Evolutionary conservation across 345 rosid species (phyloP).

Genomic region (Citrus cavaleriei): DNA sequence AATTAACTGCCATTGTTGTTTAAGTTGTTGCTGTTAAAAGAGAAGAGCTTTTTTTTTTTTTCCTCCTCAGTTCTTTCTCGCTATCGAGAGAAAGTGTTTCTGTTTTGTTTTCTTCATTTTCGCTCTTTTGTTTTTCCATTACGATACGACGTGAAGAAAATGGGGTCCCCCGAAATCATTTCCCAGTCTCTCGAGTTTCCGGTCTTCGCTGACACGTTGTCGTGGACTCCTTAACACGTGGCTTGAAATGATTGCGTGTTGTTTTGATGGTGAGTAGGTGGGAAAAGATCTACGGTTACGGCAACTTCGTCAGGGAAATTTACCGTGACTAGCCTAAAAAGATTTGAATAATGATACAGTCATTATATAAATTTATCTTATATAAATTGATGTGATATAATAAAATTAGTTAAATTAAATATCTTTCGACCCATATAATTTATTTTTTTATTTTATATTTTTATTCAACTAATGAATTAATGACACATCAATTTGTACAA

Average conservation of each 20-base stretch:
- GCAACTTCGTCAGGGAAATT: not conserved
- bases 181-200: not conserved
- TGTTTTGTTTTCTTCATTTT: not conserved
- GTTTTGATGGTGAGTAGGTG: not conserved
- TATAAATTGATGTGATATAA: accelerated
- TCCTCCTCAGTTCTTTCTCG: not conserved
- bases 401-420: too few species aligned
- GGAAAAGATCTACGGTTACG: not conserved
- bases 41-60: not conserved
- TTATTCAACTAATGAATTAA: accelerated
- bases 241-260: not conserved
- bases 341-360: too few species aligned
- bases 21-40: not conserved
- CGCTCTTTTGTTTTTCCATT: not conserved
- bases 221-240: not conserved
- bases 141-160: not conserved
- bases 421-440: accelerated
- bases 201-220: not conserved
- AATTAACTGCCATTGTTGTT: constrained; percentile 41
- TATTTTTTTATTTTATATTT: too few species aligned
- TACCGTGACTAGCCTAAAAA: too few species aligned
- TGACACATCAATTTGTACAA: too few species aligned
- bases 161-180: not conserved
- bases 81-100: not conserved
- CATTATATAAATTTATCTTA: too few species aligned